Evolutionary conservation across 345 rosid genomes (phyloP), one percentile per base, ranked within the genome.

Genomic region (Salix caprea): DNA sequence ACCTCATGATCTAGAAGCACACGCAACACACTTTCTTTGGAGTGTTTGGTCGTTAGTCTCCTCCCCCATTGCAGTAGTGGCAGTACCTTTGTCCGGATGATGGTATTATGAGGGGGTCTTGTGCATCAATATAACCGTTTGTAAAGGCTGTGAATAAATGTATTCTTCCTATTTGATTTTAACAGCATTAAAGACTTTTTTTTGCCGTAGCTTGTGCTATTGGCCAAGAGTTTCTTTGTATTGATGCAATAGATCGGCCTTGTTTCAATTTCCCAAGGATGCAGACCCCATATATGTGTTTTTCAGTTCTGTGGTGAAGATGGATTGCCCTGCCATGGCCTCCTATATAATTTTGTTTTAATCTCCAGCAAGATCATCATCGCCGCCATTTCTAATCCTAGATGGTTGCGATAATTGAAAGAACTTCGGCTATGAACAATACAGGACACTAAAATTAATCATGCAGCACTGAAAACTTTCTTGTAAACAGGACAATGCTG

Each of bases 81-180:
- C 19, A 65, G 23, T 16, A 37, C 67, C 14, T 19, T 0, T 2
- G n/a, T 32, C 6, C n/a, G 4, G 24, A 9, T 67, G 2, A 67
- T 67, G 70, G 6, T 21, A 44, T 6, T 26, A 0, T 14, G 67
- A 28, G 18, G 37, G 67, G 28, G 26, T 56, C 14, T 56, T 64
- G 39, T 26, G 39, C 14, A 65, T 65, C 21, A 5, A 15, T 65
- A 18, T 16, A 34, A 30, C 37, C 67, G 6, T 30, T 65, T 15
- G 67, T 65, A 65, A 65, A 65, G 67, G 19, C 67, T 65, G 39
- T 65, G 67, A 65, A 65, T 65, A 65, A 64, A 32, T 65, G 21
- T 32, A 30, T 65, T 65, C 39, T 65, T 65, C 32, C 39, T 32
- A 26, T 30, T 18, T 58, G 64, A 58, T 58, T 58, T 58, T 58